Percentiles rank a stretch among this genome's conserved stretches.
phyloP scores from a whole-genome alignment of 352 stramenopile species.

The Phytophthora cajani region DNA sequence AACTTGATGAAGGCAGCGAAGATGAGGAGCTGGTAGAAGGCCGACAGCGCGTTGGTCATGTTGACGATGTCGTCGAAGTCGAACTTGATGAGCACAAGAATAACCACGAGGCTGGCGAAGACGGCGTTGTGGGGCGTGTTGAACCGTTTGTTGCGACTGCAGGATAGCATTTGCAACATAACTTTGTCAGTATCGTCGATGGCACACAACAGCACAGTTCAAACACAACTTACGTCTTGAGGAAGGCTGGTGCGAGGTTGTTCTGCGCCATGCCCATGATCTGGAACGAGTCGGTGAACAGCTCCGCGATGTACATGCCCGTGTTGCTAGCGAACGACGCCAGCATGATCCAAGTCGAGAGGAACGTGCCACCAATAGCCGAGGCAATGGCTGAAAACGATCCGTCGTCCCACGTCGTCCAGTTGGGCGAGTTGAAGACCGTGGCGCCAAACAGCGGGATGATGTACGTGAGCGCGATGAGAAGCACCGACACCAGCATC shows the following conservation, averaged over 20 bases:
- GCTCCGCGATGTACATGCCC: constrained; percentile 93
- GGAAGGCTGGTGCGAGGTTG: constrained; percentile 83
- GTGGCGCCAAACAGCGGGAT: constrained; percentile 89
- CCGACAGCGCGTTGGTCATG: constrained; percentile 93
- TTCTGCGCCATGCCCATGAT: constrained; percentile 84
- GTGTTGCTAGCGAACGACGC: constrained; percentile 90
- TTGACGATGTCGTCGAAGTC: constrained; percentile 83
- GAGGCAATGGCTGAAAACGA: constrained; percentile 90
- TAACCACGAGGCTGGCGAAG: constrained; percentile 50
- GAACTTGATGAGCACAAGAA: constrained; percentile 62
- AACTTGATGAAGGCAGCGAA: constrained; percentile 92
- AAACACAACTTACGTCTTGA: constrained; percentile 69
- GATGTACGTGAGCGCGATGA: constrained; percentile 88
- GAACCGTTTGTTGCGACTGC: constrained; percentile 58
- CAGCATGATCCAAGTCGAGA: constrained; percentile 92
- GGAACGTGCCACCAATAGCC: constrained; percentile 84
- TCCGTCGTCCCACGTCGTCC: constrained; percentile 91
- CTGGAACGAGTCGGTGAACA: constrained; percentile 93
- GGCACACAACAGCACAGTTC: constrained; percentile 2
- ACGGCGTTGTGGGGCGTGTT: constrained; percentile 63
- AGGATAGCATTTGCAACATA: not conserved
- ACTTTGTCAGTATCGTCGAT: not conserved
- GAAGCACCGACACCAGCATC: constrained; percentile 81
- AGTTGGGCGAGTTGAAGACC: constrained; percentile 68
- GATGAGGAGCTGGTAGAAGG: constrained; percentile 87